Evolutionary conservation across 2,329 filamentous ascomycete species (phyloP).

Genomic region (Thermothelomyces thermophilus): DNA sequence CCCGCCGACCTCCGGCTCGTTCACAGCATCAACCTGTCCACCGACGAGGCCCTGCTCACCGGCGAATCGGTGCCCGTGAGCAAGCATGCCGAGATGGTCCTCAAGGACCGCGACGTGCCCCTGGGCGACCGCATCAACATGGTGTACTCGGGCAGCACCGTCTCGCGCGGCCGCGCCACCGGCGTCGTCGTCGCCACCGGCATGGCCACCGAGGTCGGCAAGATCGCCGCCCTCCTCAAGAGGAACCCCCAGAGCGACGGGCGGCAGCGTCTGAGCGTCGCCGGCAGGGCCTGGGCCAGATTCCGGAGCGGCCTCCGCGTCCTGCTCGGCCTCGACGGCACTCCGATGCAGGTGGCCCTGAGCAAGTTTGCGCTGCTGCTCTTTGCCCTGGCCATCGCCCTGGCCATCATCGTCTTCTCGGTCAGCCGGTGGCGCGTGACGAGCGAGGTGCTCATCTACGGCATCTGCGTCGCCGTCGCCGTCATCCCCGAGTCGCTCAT

Average conservation of each 20-base stretch:
- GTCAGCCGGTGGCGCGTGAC: conserved; percentile 36
- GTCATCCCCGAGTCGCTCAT: conserved; percentile 52
- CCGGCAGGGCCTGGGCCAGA: conserved; percentile 21
- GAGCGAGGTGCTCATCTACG: conserved; percentile 42
- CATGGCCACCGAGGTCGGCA: conserved; percentile 53
- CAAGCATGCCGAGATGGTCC: conserved; percentile 56
- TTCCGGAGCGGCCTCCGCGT: conserved; percentile 28
- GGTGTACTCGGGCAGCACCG: conserved; percentile 64
- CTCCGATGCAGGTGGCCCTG: conserved; percentile 60
- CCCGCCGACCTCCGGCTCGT: conserved; percentile 62
- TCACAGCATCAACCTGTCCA: conserved; percentile 65
- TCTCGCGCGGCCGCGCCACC: conserved; percentile 62
- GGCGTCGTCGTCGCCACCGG: conserved; percentile 65
- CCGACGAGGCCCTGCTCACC: conserved; percentile 68
- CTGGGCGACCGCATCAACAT: conserved; percentile 66
- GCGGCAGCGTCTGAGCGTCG: conserved; percentile 26
- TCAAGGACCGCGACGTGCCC: conserved; percentile 44
- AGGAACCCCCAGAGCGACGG: conserved; percentile 38
- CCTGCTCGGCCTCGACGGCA: conserved; percentile 50
- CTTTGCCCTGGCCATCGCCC: conserved; percentile 48
- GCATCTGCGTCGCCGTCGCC: conserved; percentile 43
- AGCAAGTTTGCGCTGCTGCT: conserved; percentile 61
- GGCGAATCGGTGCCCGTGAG: conserved; percentile 65
- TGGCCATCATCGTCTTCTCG: conserved; percentile 38
- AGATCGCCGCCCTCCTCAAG: conserved; percentile 50